Evolutionary conservation across 2,329 filamentous ascomycete genomes (phyloP).

Genomic region (Colletotrichum sp.): DNA sequence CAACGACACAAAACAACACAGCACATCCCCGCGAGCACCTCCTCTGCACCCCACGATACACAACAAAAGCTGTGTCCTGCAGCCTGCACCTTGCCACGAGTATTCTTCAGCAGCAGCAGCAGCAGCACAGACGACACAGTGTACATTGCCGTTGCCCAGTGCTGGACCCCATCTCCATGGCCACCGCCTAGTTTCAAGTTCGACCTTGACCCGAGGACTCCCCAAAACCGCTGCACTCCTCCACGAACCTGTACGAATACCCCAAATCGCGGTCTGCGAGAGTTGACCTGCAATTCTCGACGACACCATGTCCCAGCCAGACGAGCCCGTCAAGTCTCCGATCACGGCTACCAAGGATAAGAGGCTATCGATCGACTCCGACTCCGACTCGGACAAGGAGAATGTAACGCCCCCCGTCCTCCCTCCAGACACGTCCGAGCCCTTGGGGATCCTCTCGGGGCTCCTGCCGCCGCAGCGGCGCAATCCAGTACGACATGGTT

Average conservation of each 20-base stretch:
- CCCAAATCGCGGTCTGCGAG: not conserved
- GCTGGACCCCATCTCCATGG: slow-evolving; percentile 19
- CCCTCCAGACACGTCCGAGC: slow-evolving; percentile 1
- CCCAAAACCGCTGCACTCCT: not conserved
- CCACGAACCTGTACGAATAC: not conserved
- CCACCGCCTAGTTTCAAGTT: slow-evolving; percentile 9
- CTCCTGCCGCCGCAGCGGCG: not conserved
- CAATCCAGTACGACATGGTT: not conserved
- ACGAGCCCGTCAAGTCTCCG: slow-evolving; percentile 28
- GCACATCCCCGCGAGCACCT: not conserved
- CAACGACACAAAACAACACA: not conserved
- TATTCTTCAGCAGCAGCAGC: not conserved
- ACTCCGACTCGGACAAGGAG: slow-evolving; percentile 21
- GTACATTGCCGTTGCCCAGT: not conserved
- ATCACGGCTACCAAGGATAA: slow-evolving; percentile 22
- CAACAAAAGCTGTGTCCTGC: not conserved
- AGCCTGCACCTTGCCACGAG: not conserved
- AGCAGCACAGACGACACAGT: slow-evolving; percentile 16
- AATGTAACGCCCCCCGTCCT: slow-evolving; percentile 19
- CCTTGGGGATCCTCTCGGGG: not conserved
- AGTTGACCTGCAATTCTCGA: slow-evolving; percentile 8
- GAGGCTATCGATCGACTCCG: slow-evolving; percentile 19
- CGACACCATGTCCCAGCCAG: slow-evolving; percentile 38
- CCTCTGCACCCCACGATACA: slow-evolving; percentile 2
- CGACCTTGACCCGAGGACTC: not conserved